Base-by-base conservation (phyloP, 176 grass and related monocot genomes). In the Pharus latifolius region DNA sequence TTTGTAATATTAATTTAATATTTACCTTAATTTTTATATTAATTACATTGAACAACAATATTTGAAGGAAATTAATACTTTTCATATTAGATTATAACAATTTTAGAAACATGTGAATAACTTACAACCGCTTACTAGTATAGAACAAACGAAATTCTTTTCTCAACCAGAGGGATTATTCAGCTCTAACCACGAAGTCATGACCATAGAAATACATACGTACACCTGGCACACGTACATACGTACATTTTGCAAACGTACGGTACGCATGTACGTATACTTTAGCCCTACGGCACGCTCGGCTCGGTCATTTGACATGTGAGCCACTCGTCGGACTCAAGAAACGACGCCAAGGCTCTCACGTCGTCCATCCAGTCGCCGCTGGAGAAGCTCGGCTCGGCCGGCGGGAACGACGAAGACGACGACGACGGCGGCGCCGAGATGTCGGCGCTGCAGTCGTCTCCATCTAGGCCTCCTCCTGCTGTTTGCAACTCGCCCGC, bases 341-440 rank as follows among this genome's bases (percentile, higher is more conserved):
- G 85, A 54, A 92, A 80, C 40, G 77, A 82, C 47, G 54, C 78
- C 67, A 92, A 32, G 52, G 85, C 81, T 7, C 74, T 84, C 56
- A 92, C 49, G 34, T 88, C 88, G 45, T 82, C 76, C 84, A 84
- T 88, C 88, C 88, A 91, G 60, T 83, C 80, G 26, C 33, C 10
- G 32, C 63, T 27, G 55, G 38, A 70, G 56, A 54, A 70, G 56
- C 23, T 56, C 24, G 70, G 70, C 23, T 80, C 78, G 3, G 3
- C 23, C 0, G 42, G 59, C 0, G 67, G 49, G 34, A 80, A 76
- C 28, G 50, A 44, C 53, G 81, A 70, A 15, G 66, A 7, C 59
- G 25, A 76, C 28, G 50, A 44, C 53, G 81, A 70, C 20, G 66
- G 4, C 59, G 25, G 15, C 48, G 65, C 56, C 30, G 83, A 69